Base-by-base conservation (phyloP, 192 early-diverging fungal species). In the Linnemannia exigua region DNA sequence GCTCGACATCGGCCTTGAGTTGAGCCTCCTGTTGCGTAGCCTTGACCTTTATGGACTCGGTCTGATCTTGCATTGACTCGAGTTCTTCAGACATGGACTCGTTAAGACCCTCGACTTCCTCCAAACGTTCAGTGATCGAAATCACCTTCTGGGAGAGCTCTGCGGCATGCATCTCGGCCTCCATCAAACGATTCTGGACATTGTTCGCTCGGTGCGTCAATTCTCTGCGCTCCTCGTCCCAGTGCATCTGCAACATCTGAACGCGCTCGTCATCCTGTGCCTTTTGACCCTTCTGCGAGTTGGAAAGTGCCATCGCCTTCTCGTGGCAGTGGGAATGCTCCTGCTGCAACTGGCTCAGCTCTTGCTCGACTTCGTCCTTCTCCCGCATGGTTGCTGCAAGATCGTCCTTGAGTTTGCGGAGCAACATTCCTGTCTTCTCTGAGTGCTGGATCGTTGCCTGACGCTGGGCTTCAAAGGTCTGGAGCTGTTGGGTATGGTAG, bases 111-210 rank as follows among this genome's bases (percentile, higher is more conserved):
- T 86, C 78, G 0, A 86, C 63, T 41, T 86, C 84, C 37, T 86
- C 54, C 25, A 86, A 51, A 6, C 79, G 52, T 31, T 76, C 63
- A 0, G 84, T 86, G 33, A 80, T 67, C 28, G 84, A 80, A 36
- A 86, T 86, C 5, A 80, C 67, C 78, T 86, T 86, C 41, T 86
- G 84, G 0, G 84, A 86, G 20, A 86, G 74, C 31, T 86, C 84
- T 28, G 77, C 47, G 11, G 84, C 68, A 15, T 69, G 84, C 69
- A 80, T 80, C 51, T 86, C 84, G 12, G 84, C 76, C n/a, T 86
- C 84, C 58, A 73, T 74, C 61, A 86, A 31, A 1, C 75, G 69
- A 22, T 46, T 76, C 52, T 86, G 84, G 0, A 77, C 33, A 51
- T 50, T 46, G 38, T 70, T 80, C 22, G 63, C 19, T 31, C 77